Base-by-base conservation (phyloP, 1,139 yeast genomes). In the Candida tetrigidarum region DNA sequence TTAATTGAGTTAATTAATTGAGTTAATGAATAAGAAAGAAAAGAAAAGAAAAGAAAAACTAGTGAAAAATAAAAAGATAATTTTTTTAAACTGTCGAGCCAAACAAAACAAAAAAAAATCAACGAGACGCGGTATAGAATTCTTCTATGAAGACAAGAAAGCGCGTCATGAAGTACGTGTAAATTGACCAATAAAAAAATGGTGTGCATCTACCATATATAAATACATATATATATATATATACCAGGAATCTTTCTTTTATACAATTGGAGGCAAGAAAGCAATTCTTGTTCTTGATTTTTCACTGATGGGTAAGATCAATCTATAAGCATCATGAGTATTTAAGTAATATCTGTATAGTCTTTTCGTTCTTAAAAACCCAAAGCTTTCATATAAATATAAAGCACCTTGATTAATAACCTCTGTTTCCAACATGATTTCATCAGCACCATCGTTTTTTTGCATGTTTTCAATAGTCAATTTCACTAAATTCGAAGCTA, bases 371-470 rank as follows among this genome's bases (percentile, higher is more conserved):
- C 96, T 74, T 42, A 92, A 62, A 59, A 93, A 93, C 1, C 99
- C 99, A 67, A 92, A 77, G 51, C 85, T 82, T 61, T 91, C 96
- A 60, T 93, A 93, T 42, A 93, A 67, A 26, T 71, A 68, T 50
- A 92, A 71, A 1, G 99, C 99, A 0, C 87, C 86, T 14, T 59
- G 64, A 57, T 93, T 93, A 35, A 80, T 82, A 7, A 88, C 96
- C 61, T 93, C 99, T 0, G 99, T 89, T 62, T 93, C 99, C 47
- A 93, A 74, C 72, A 86, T 85, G 16, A 92, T 81, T 61, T 93
- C 99, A 64, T 93, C 98, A 30, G 92, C 90, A 2, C 77, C 67
- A 49, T 72, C 74, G 51, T 71, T 63, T 4, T 67, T 63, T 10
- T 76, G 74, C 91, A 93, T 87, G 41, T 77, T 76, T n/a, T 78